These are phyloP conservation scores for Boechera retrofracta DNA, from an alignment of 345 rosid species.

Conservation along the genomic window DNA sequence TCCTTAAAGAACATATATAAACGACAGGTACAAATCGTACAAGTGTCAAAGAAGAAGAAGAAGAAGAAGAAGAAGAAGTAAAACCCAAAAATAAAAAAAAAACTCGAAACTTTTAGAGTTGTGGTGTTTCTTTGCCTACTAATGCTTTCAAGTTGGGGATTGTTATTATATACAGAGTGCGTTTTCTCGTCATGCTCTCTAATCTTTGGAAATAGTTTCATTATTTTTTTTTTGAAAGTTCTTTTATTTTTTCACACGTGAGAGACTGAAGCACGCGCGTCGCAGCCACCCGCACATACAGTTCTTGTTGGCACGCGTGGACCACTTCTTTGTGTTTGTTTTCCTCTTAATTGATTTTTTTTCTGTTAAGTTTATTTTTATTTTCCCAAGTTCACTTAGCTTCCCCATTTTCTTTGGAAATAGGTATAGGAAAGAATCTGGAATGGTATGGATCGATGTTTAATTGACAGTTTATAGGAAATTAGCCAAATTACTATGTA, in stretches of 20 bases:
- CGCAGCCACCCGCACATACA: constrained; percentile 43
- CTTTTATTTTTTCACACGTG: constrained; percentile 56
- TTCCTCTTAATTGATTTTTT: too few relatives aligned
- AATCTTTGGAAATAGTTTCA: too few relatives aligned
- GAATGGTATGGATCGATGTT: background rate
- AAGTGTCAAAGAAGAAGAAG: constrained; percentile 31
- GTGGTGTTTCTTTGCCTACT: constrained; percentile 22
- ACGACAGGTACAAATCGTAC: constrained; percentile 33
- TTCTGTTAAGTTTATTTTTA: too few relatives aligned
- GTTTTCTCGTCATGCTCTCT: constrained; percentile 39
- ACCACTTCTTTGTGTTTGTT: constrained; percentile 49
- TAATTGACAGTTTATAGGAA: background rate
- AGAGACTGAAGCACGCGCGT: constrained; percentile 59
- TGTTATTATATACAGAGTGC: constrained; percentile 37
- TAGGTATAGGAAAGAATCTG: too few relatives aligned
- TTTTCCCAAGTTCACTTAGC: too few relatives aligned
- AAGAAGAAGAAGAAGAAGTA: background rate
- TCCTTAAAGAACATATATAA: constrained; percentile 14
- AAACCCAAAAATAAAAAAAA: background rate
- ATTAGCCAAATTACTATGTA: background rate
- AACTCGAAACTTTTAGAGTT: background rate
- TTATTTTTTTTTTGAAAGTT: background rate
- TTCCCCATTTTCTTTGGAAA: too few relatives aligned
- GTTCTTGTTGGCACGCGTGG: constrained; percentile 65
- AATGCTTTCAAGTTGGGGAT: constrained; percentile 25